Evolutionary conservation across 345 rosid species (phyloP), one percentile per base, ranked within the genome.

Genomic region (Rubroshorea leprosula): DNA sequence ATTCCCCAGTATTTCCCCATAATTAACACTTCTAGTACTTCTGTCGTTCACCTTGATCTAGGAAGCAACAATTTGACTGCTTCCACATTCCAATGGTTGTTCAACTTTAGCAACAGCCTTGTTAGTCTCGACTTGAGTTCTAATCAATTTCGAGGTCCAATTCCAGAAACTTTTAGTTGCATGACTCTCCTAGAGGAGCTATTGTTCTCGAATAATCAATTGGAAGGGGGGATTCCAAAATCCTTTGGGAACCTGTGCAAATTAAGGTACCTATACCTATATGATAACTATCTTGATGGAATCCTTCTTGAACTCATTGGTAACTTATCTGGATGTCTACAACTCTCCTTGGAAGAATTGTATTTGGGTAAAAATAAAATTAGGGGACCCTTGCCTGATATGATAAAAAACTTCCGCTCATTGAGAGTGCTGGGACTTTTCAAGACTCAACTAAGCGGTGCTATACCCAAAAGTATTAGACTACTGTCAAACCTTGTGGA

Each of bases 311-410:
- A n/a, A n/a, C n/a, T n/a, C n/a, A n/a, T n/a, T n/a, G n/a, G 4
- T 29, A 4, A 4, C 35, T 16, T 6, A 9, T 14, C 52, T 63
- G 1, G 52, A 35, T 5, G 24, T 64, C 23, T 23, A 25, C 5
- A 39, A 48, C 18, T 41, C 12, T 47, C 61, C 69, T n/a, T 44
- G 46, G 38, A 23, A 21, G 39, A 0, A 19, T 27, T 68, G 23
- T 71, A 73, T 65, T 26, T 61, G 47, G 50, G 63, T 56, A 54
- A 51, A 6, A 65, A 70, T n/a, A n/a, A 1, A 15, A 55, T 70
- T 18, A 43, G 49, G 41, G 74, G 70, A 51, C 39, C 16, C 4
- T 19, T 70, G 27, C 74, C 70, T 17, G 3, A 58, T 17, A 15
- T 13, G 18, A 18, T 67, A 19, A 46, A 54, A 31, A 27, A 6